Evolutionary conservation across 2,329 filamentous ascomycete species (phyloP).

Genomic region (Aureobasidium musti): DNA sequence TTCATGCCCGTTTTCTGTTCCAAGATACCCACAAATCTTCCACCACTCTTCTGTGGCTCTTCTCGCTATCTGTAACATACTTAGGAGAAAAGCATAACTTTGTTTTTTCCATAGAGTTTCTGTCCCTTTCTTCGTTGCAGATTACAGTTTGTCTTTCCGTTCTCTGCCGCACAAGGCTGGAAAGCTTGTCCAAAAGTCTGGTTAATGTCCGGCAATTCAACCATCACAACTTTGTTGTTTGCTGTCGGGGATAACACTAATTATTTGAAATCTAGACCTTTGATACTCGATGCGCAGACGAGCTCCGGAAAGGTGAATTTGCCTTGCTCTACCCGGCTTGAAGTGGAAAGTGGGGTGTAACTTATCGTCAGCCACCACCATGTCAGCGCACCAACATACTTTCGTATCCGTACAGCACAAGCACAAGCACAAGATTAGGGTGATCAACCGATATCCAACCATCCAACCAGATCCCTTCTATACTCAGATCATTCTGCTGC

Average conservation of each 20-base stretch:
- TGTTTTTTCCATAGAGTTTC: background rate
- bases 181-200: slow-evolving; percentile 9
- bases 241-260: background rate
- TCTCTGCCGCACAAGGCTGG: background rate
- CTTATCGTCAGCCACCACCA: background rate
- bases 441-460: background rate
- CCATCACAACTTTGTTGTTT: background rate
- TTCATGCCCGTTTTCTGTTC: slow-evolving; percentile 1
- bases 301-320: background rate
- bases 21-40: slow-evolving; percentile 28
- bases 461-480: background rate
- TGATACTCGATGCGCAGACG: background rate
- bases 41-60: background rate
- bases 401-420: background rate
- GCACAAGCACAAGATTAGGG: background rate
- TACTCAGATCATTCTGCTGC: background rate
- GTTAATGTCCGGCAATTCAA: background rate
- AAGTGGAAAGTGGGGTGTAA: background rate
- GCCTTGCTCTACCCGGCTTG: background rate
- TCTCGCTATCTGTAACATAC: slow-evolving; percentile 26
- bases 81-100: slow-evolving; percentile 18
- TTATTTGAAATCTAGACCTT: slow-evolving; percentile 9
- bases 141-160: background rate
- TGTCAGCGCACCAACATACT: slow-evolving; percentile 14
- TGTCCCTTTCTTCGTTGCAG: background rate